These are phyloP conservation scores for Boletus rubroflammeus DNA, from an alignment of 768 basidiomycete species.

Conservation along the genomic window DNA sequence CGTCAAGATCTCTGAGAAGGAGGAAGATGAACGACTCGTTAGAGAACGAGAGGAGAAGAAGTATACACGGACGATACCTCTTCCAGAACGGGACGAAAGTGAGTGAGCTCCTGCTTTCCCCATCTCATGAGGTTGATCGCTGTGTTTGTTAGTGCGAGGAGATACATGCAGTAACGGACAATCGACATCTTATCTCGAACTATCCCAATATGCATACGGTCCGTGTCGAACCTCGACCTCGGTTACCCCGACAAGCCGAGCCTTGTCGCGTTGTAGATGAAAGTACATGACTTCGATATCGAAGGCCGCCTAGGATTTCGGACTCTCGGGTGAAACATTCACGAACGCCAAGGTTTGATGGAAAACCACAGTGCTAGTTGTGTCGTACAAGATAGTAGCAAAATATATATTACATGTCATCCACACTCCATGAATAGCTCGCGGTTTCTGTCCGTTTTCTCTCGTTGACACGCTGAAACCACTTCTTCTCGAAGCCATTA, in stretches of 20 bases:
- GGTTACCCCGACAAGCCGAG: constrained; percentile 23
- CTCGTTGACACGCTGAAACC: constrained; percentile 81
- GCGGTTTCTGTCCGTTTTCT: constrained; percentile 65
- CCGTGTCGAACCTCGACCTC: constrained; percentile 31
- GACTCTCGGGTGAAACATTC: not conserved
- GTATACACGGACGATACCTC: constrained; percentile 62
- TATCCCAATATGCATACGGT: constrained; percentile 50
- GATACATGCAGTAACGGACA: constrained; percentile 63
- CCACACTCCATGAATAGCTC: constrained; percentile 82
- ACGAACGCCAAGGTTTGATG: not conserved
- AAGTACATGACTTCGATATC: not conserved
- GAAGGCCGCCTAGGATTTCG: too few relatives aligned
- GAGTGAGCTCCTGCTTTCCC: constrained; percentile 19
- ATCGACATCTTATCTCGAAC: constrained; percentile 55
- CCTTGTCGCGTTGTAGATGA: constrained; percentile 27
- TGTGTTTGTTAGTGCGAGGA: constrained; percentile 58
- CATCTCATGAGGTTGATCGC: not conserved
- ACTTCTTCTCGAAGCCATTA: constrained; percentile 92
- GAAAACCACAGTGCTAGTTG: not conserved
- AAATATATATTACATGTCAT: constrained; percentile 71
- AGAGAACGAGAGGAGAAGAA: constrained; percentile 62
- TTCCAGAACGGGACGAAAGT: constrained; percentile 75
- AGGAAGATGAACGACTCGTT: constrained; percentile 57
- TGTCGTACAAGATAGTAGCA: not conserved
- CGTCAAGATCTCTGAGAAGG: constrained; percentile 55